Evolutionary conservation across 2,329 filamentous ascomycete genomes (phyloP).

Genomic region (Trichoderma koningii): DNA sequence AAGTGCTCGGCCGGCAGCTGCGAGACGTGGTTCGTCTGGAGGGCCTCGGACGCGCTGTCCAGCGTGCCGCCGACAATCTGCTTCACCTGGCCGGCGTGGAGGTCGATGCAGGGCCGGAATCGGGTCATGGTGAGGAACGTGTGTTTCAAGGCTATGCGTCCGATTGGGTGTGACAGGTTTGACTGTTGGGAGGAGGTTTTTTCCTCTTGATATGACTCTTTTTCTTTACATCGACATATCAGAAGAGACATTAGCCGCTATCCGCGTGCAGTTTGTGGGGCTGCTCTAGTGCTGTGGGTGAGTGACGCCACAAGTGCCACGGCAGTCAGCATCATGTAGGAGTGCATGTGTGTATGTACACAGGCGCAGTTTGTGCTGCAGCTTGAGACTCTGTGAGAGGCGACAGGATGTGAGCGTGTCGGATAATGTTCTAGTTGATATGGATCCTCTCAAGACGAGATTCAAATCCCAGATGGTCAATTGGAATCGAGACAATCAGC

Average conservation of each 20-base stretch:
- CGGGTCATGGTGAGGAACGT: constrained; percentile 68
- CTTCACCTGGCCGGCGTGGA: constrained; percentile 96
- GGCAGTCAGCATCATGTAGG: not conserved
- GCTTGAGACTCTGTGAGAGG: no score
- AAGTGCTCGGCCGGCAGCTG: constrained; percentile 79
- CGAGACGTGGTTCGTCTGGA: constrained; percentile 93
- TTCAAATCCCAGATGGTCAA: no score
- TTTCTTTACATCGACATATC: not conserved
- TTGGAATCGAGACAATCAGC: no score
- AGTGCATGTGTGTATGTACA: no score
- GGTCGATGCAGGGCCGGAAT: constrained; percentile 94
- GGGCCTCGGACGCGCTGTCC: constrained; percentile 61
- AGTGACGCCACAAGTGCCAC: constrained; percentile 20
- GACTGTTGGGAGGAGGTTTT: no score
- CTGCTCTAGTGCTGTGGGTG: constrained; percentile 13
- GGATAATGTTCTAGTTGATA: no score
- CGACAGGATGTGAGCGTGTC: no score
- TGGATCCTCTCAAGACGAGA: no score
- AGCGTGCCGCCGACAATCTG: constrained; percentile 97
- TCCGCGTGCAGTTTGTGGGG: constrained; percentile 14
- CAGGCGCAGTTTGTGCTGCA: no score
- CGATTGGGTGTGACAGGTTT: no score
- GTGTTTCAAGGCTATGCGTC: no score
- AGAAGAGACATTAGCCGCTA: constrained; percentile 1
- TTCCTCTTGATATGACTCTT: constrained; percentile 1